Percentiles rank a stretch among this genome's conserved stretches.
phyloP scores from a whole-genome alignment of 495 filamentous ascomycete species.

The Penicillium simplicissimum region DNA sequence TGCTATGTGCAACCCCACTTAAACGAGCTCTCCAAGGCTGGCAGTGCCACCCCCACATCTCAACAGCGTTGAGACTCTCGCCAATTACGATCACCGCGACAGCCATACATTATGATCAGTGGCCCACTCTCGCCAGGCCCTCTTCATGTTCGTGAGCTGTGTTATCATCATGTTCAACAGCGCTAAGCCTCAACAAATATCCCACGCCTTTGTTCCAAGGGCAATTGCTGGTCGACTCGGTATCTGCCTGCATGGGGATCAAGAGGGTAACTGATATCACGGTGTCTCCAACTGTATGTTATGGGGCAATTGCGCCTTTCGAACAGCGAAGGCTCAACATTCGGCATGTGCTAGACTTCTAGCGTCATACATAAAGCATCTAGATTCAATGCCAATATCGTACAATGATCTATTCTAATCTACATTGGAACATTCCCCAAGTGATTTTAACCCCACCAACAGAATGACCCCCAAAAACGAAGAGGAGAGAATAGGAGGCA shows the following conservation, averaged over 20 bases:
- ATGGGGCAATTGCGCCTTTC: neutral
- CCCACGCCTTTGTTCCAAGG: neutral
- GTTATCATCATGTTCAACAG: neutral
- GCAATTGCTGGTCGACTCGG: neutral
- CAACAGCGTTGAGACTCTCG: neutral
- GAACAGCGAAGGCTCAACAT: neutral
- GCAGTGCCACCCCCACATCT: neutral
- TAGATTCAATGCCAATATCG: conserved; percentile 5
- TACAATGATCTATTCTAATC: conserved; percentile 7
- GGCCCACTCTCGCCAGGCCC: neutral
- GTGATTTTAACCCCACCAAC: neutral
- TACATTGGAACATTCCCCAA: neutral
- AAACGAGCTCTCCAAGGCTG: neutral
- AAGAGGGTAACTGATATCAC: neutral
- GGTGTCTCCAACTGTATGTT: neutral
- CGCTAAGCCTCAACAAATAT: neutral
- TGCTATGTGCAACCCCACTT: neutral
- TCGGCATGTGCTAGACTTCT: neutral
- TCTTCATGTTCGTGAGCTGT: neutral
- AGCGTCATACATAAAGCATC: conserved; percentile 2
- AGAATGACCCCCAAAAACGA: neutral
- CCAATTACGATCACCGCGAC: no score
- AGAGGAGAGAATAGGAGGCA: neutral
- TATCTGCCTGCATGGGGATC: neutral
- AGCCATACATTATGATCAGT: neutral